Base-by-base conservation (phyloP, 805 yeast genomes). In the Candida xyloterini region DNA sequence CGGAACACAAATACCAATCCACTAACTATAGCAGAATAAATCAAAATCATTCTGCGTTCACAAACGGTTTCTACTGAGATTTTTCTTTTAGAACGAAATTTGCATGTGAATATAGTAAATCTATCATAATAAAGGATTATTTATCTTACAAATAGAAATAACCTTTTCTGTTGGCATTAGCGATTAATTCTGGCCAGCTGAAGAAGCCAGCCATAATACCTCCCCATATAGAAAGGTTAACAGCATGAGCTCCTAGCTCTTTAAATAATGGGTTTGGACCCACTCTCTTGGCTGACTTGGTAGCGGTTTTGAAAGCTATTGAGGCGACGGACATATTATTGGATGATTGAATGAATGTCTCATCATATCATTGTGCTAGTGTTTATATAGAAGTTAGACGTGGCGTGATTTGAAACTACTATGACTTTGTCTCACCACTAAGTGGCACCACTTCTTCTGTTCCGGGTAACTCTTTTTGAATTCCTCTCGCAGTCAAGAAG, bases 401-500 rank as follows among this genome's bases (percentile, higher is more conserved):
- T 44, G 39, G 44, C 18, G 42, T 37, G 47, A 46, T 34, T 35
- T 40, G n/a, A 7, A 10, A 9, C 8, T 16, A 15, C 9, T 21
- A 27, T 15, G 20, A 27, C 31, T 7, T 5, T 15, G 18, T 32
- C 30, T 33, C 30, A 33, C 28, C 33, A 30, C 25, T 30, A 29
- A n/a, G 21, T 40, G 40, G 35, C 9, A 13, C 42, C 42, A 38
- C 36, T 32, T 32, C 9, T 21, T 38, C 23, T 2, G 13, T 1
- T 14, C 27, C 24, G 33, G 33, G 30, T 38, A 27, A 31, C 21
- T 33, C 59, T 37, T 57, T 57, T 40, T 55, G 63, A 41, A 59
- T 65, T 23, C 68, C 74, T 62, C 66, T 70, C 4, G 76, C 73
- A 20, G 75, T 73, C 46, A 74, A 56, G 56, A 78, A 83, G 52